A percentile compares a stretch with the other conserved stretches of the same genome.
Conservation (phyloP, 2,329 filamentous ascomycete genomes). For the Leptographium wingfieldii region DNA sequence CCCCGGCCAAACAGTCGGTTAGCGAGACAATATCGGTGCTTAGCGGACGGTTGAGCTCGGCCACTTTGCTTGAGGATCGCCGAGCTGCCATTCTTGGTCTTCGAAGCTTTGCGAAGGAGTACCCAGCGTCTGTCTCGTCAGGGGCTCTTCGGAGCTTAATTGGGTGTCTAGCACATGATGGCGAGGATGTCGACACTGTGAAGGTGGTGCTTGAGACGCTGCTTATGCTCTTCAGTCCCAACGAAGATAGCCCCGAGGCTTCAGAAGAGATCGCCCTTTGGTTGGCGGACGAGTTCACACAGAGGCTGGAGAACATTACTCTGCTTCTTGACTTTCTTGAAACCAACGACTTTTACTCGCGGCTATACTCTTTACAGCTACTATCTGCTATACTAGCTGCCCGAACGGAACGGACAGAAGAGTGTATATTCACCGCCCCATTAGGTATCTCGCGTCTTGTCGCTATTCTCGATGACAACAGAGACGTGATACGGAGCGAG, state of each 20-base stretch:
- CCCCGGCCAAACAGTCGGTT: slow-evolving; percentile 91
- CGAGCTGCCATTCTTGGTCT: slow-evolving; percentile 85
- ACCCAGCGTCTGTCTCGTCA: slow-evolving; percentile 88
- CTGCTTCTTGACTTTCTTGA: slow-evolving; percentile 83
- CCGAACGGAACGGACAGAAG: slow-evolving; percentile 81
- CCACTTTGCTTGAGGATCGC: slow-evolving; percentile 86
- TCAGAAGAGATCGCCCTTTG: slow-evolving; percentile 93
- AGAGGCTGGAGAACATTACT: slow-evolving; percentile 93
- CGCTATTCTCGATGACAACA: slow-evolving; percentile 66
- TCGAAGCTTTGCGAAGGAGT: slow-evolving; percentile 91
- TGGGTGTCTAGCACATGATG: slow-evolving; percentile 70
- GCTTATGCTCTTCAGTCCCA: slow-evolving; percentile 75
- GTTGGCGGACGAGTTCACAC: slow-evolving; percentile 96
- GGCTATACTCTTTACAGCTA: slow-evolving; percentile 82
- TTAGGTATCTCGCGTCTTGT: slow-evolving; percentile 81
- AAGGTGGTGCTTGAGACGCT: slow-evolving; percentile 92
- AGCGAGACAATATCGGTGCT: slow-evolving; percentile 87
- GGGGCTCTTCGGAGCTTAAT: slow-evolving; percentile 85
- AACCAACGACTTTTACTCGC: slow-evolving; percentile 74
- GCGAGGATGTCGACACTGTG: slow-evolving; percentile 89
- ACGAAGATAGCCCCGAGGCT: slow-evolving; percentile 68
- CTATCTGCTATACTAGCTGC: slow-evolving; percentile 76
- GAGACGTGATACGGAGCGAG: slow-evolving; percentile 82
- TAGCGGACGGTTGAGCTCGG: slow-evolving; percentile 74
- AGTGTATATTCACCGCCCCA: slow-evolving; percentile 83